Evolutionary conservation across 2,329 filamentous ascomycete genomes (phyloP).

Genomic region (Trichoderma koningii): DNA sequence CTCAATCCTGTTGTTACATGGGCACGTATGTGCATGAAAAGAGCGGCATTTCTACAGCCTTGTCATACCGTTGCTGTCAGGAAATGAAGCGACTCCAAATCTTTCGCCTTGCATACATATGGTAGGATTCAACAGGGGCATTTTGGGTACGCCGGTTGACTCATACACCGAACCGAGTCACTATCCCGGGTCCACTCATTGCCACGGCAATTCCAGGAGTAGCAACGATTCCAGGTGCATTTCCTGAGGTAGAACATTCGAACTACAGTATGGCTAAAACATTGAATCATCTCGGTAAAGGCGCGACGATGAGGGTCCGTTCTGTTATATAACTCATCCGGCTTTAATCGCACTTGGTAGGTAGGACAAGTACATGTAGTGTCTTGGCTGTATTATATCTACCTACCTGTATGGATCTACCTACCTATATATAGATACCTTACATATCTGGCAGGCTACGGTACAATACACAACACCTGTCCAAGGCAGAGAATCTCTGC

Average conservation of each 20-base stretch:
- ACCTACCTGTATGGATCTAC: too few species aligned
- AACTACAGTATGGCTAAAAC: neutral
- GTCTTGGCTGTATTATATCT: too few species aligned
- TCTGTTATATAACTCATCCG: too few species aligned
- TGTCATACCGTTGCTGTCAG: neutral
- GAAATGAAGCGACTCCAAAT: neutral
- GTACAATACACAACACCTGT: neutral
- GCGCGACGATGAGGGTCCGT: neutral
- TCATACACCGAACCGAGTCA: constrained; percentile 8
- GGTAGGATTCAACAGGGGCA: neutral
- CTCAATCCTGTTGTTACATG: too few species aligned
- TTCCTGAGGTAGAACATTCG: neutral
- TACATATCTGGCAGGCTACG: neutral
- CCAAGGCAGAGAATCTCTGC: neutral
- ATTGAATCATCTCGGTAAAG: neutral
- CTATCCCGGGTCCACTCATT: neutral
- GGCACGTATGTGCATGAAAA: too few species aligned
- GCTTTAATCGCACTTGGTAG: neutral
- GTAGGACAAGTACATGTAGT: too few species aligned
- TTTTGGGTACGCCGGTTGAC: neutral
- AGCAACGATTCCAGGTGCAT: neutral
- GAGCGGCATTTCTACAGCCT: neutral
- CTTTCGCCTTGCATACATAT: neutral
- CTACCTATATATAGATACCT: too few species aligned
- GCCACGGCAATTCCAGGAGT: neutral